Conservation (phyloP, 495 filamentous ascomycete species). For the Aspergillus nidulans region DNA sequence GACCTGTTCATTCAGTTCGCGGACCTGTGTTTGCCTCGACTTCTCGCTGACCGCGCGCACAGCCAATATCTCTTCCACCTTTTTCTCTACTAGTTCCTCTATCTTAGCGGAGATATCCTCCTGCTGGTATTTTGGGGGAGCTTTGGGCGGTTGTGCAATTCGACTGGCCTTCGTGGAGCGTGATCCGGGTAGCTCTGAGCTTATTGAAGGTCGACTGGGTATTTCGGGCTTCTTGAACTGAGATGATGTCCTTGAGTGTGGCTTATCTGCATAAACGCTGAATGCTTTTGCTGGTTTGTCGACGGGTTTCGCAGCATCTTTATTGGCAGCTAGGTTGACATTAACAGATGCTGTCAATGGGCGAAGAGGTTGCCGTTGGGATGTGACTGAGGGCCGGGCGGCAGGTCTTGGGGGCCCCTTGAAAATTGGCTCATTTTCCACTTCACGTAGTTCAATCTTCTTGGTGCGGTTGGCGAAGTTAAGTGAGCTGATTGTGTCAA, state of each 20-base stretch:
- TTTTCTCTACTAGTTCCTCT: constrained; percentile 86
- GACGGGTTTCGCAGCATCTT: constrained; percentile 44
- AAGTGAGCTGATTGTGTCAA: constrained; percentile 89
- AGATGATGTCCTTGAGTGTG: constrained; percentile 39
- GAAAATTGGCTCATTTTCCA: constrained; percentile 88
- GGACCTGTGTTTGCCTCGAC: constrained; percentile 45
- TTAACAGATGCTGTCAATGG: constrained; percentile 61
- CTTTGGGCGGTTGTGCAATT: constrained; percentile 24
- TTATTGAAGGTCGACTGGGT: constrained; percentile 36
- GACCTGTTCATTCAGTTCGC: constrained; percentile 67
- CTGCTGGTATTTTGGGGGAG: constrained; percentile 23
- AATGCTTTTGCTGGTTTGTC: constrained; percentile 79
- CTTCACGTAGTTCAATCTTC: constrained; percentile 90
- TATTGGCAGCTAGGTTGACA: constrained; percentile 49
- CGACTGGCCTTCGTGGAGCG: constrained; percentile 30
- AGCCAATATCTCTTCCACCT: constrained; percentile 83
- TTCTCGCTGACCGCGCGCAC: constrained; percentile 53
- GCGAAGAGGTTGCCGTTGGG: constrained; percentile 68
- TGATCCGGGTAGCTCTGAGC: constrained; percentile 26
- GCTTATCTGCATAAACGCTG: constrained; percentile 72
- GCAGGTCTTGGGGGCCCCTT: constrained; percentile 60
- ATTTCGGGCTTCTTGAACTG: constrained; percentile 39
- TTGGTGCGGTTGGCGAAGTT: constrained; percentile 96
- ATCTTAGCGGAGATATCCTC: constrained; percentile 67
- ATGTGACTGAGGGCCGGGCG: constrained; percentile 36